These are phyloP conservation scores for Phytophthora pini DNA, from an alignment of 352 stramenopile genomes.

Conservation along the genomic window DNA sequence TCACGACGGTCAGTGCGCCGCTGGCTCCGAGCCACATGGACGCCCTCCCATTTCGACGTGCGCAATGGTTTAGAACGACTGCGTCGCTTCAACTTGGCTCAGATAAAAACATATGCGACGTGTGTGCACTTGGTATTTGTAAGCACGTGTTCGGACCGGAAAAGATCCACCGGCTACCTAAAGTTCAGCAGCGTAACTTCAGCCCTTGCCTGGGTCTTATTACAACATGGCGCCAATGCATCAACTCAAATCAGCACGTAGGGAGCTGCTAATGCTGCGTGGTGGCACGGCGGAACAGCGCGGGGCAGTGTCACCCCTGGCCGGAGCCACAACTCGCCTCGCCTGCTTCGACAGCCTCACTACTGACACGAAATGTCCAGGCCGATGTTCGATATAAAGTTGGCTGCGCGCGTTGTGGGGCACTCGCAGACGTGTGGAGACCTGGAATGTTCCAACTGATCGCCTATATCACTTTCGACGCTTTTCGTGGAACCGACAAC, in stretches of 20 bases:
- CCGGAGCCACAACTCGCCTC: constrained; percentile 15
- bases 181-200: constrained; percentile 20
- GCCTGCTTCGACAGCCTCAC: background rate
- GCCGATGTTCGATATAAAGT: constrained; percentile 43
- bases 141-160: constrained; percentile 10
- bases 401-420: constrained; percentile 23
- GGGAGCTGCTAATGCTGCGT: background rate
- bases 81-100: constrained; percentile 5
- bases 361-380: constrained; percentile 14
- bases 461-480: constrained; percentile 15
- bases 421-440: constrained; percentile 26
- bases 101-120: constrained; percentile 26
- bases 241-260: constrained; percentile 16
- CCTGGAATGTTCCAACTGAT: constrained; percentile 21
- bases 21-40: constrained; percentile 19
- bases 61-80: constrained; percentile 30
- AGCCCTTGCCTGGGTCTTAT: background rate
- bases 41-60: constrained; percentile 34
- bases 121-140: constrained; percentile 22
- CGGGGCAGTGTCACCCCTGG: background rate
- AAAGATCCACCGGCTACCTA: constrained; percentile 36
- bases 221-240: constrained; percentile 1
- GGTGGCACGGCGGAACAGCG: constrained; percentile 5
- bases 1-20: constrained; percentile 17
- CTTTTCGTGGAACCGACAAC: constrained; percentile 16